Percentiles rank a stretch among this genome's conserved stretches.
These are phyloP conservation scores for Fusarium sp. DNA, from an alignment of 2,329 filamentous ascomycete genomes.

Conservation along the genomic window DNA sequence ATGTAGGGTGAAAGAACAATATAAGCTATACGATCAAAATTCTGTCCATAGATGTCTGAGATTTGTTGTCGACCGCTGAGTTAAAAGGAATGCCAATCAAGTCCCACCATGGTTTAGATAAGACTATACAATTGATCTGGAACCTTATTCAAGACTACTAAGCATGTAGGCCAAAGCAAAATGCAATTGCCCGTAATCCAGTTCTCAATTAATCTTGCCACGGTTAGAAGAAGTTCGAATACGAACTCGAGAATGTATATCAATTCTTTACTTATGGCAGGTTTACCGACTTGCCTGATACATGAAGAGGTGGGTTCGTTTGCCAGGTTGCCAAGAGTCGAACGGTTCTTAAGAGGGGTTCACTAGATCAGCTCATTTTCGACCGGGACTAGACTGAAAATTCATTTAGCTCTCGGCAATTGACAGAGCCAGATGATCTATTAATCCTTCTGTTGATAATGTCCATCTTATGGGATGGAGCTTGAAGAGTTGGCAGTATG, in stretches of 20 bases:
- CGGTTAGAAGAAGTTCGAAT: constrained; percentile 6
- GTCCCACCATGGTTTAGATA: background rate
- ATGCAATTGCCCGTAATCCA: too few relatives aligned
- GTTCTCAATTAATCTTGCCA: too few relatives aligned
- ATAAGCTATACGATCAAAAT: background rate
- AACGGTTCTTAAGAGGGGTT: constrained; percentile 6
- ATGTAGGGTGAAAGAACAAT: background rate
- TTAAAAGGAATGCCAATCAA: too few relatives aligned
- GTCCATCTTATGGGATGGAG: background rate
- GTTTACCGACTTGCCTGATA: background rate
- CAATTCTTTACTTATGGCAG: background rate
- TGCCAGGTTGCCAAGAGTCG: constrained; percentile 7
- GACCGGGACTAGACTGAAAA: background rate
- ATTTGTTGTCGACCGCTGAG: background rate
- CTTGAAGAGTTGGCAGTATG: background rate
- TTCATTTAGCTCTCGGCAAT: background rate
- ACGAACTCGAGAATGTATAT: constrained; percentile 19
- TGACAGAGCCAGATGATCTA: background rate
- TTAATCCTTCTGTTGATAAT: background rate
- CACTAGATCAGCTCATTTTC: constrained; percentile 8
- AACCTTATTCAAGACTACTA: background rate
- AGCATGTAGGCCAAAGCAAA: background rate
- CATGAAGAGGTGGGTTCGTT: background rate
- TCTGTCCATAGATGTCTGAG: too few relatives aligned
- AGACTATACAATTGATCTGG: too few relatives aligned